A percentile compares a stretch with the other conserved stretches of the same genome.
These are phyloP conservation scores for Selenicereus undatus DNA, from an alignment of 148 eudicot species.

Conservation along the genomic window DNA sequence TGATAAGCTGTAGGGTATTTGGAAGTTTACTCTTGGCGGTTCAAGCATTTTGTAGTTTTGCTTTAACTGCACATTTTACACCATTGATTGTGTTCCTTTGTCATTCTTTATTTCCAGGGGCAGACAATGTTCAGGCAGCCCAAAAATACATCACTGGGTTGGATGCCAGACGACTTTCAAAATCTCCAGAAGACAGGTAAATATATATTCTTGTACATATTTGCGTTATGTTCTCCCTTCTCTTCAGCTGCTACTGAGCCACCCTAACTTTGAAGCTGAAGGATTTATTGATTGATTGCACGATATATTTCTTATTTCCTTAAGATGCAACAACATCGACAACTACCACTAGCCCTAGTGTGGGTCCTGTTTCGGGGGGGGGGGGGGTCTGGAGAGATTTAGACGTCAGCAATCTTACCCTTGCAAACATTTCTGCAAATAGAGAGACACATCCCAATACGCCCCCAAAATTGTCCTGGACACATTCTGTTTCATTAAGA, in stretches of 20 bases:
- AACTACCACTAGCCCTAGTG: too few species aligned
- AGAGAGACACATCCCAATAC: too few species aligned
- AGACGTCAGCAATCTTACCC: too few species aligned
- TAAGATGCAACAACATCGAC: not conserved
- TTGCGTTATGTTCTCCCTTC: not conserved
- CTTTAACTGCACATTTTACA: not conserved
- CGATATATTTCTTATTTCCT: not conserved
- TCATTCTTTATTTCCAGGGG: conserved; percentile 39
- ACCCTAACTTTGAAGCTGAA: too few species aligned
- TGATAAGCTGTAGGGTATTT: not conserved
- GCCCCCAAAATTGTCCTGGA: too few species aligned
- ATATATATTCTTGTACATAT: not conserved
- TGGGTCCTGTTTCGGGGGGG: too few species aligned
- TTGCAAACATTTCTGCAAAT: not conserved
- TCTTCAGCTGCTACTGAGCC: not conserved
- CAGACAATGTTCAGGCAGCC: conserved; percentile 81
- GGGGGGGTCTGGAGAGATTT: too few species aligned
- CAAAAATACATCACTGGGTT: conserved; percentile 91
- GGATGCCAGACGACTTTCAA: conserved; percentile 93
- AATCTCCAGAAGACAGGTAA: conserved; percentile 81
- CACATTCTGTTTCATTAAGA: too few species aligned
- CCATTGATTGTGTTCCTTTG: not conserved
- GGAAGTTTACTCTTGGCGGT: not conserved
- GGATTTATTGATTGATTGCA: not conserved
- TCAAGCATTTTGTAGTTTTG: not conserved